Base-by-base conservation (phyloP, 495 filamentous ascomycete species). In the Annulohypoxylon maeteangense region DNA sequence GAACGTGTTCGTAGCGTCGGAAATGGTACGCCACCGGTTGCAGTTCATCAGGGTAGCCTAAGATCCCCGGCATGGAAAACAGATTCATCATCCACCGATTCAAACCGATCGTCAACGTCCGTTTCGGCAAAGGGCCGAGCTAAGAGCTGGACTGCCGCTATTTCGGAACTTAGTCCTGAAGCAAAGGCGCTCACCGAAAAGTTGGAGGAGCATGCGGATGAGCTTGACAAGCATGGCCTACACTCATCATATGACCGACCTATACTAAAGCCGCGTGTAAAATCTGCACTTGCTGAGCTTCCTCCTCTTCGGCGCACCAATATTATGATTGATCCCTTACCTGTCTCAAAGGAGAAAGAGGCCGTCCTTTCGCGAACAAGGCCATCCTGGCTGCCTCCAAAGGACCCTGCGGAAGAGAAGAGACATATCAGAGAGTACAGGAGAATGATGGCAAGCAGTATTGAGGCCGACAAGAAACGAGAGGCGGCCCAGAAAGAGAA, bases 271-370 rank as follows among this genome's bases (percentile, higher is more conserved):
- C 85, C 83, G 1, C 83, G 87, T 7, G 81, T 85, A 11, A 86
- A 84, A 50, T 87, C 86, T 7, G 84, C 85, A 2, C 77, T 87
- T 47, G 80, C 85, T 25, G 90, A 93, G 62, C 83, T 98, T 6
- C 95, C 95, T 3, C 95, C 93, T 12, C 77, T 97, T 16, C 89
- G 92, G 59, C 90, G 92, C 65, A 91, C 91, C 14, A 95, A 97
- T 75, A 90, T 96, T 53, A 95, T 98, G 91, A 96, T 98, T 65
- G 95, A 99, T 78, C 95, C 95, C 7, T 80, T 99, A 62, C 96
- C 95, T 1, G 90, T 97, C 36, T 97, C 94, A 72, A 96, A 94
- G 81, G 95, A 99, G 83, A 99, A 99, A 80, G 93, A 97, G 71
- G 93, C 91, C 42, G 91, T 97, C 5, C 81, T 99, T 18, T 93